These are phyloP conservation scores for Saccharomycopsis hybrid DNA, from an alignment of 1,139 yeast species.

Conservation along the genomic window DNA sequence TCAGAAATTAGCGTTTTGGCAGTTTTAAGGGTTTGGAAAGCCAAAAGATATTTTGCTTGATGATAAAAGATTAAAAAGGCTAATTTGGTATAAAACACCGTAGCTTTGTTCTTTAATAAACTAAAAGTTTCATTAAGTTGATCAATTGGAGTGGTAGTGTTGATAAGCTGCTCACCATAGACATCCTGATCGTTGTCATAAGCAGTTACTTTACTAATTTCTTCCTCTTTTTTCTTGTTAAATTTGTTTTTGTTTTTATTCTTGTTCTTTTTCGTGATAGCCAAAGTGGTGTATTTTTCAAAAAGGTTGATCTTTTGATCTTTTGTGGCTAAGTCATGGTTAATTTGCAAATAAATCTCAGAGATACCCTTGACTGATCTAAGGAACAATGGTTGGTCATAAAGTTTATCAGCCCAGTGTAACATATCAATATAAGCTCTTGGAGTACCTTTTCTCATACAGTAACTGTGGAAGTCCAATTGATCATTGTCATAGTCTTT, in stretches of 20 bases:
- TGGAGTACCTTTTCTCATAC: constrained; percentile 87
- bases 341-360: constrained; percentile 44
- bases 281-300: constrained; percentile 5
- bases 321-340: constrained; percentile 25
- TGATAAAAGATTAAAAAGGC: constrained; percentile 9
- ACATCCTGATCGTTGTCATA: constrained; percentile 17
- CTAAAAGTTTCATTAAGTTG: constrained; percentile 4
- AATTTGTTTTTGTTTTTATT: constrained; percentile 11
- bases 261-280: constrained; percentile 5
- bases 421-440: constrained; percentile 72
- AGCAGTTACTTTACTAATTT: constrained; percentile 7
- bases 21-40: constrained; percentile 16
- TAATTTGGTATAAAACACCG: constrained; percentile 13
- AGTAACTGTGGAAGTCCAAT: constrained; percentile 89
- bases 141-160: constrained; percentile 4
- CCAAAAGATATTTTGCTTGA: constrained; percentile 15
- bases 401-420: constrained; percentile 75
- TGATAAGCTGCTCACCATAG: constrained; percentile 11
- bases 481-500: constrained; percentile 76
- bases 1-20: neutral
- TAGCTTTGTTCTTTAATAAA: constrained; percentile 9
- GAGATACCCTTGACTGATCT: constrained; percentile 67
- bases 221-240: constrained; percentile 12
- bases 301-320: constrained; percentile 1
- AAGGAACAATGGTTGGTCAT: constrained; percentile 60